Base-by-base conservation (phyloP, 768 basidiomycete genomes). In the Dictyophora rubrovolvata region DNA sequence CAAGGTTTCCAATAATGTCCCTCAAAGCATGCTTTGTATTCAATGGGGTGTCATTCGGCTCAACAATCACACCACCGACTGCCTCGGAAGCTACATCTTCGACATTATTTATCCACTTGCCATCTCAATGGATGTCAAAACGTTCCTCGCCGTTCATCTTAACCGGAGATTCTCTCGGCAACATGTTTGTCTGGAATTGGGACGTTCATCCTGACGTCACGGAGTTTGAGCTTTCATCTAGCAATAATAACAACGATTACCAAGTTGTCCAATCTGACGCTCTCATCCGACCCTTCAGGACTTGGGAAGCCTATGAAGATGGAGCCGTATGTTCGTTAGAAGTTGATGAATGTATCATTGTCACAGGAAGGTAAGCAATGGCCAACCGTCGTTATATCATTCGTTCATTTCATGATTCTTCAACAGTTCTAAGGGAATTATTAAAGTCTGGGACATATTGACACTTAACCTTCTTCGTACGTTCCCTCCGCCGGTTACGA, bases 141-240 rank as follows among this genome's bases (percentile, higher is more conserved):
- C 71, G 37, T 53, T 62, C 22, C 61, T 64, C 66, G 11, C 79
- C 74, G 65, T 80, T 87, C 66, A 68, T 89, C 34, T 64, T 89
- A 9, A 73, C 72, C 1, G 89, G 89, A 1, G 85, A 90, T 66
- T 70, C 73, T 21, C 72, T 87, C 22, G 89, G 89, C 1, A 81
- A 74, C 47, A 69, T 89, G 48, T 80, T 75, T 57, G 70, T 88
- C 4, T 89, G 85, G 64, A 74, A 79, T 36, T 42, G 42, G 48
- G 62, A 58, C 35, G 46, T 36, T 18, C 10, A 35, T 28, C 7
- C 28, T 28, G 50, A 60, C 33, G 58, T 28, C 17, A 11, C 17
- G 22, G 18, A 11, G 11, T 35, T 9, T 21, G n/a, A 8, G 28
- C 7, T 28, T 28, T 28, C 28, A 28, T 28, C 28, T 28, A 7